Evolutionary conservation across 1,139 yeast genomes (phyloP), one percentile per base, ranked within the genome.

Genomic region (Trichomonascaceae sp.): DNA sequence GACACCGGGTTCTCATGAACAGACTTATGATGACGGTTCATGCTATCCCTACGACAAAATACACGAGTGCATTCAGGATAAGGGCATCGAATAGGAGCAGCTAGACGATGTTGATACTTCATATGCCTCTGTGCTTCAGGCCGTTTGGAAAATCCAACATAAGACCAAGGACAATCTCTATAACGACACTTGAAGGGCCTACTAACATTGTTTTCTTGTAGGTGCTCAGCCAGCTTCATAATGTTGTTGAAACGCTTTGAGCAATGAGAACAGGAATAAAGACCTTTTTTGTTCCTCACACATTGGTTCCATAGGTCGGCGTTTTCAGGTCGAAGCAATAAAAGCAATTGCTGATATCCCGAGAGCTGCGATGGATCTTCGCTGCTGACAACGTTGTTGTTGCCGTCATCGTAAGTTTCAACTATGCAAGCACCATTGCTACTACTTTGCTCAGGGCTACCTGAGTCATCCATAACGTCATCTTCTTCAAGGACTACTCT

Each of bases 101-200:
- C 52, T 10, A 56, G 22, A 13, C 57, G 60, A 63, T 85, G 90
- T 59, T 82, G 84, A 44, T 78, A 73, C 36, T 80, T 77, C 57
- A 81, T 77, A 61, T 85, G 90, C 56, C 88, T 78, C 57, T 80
- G 72, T 57, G 84, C 75, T 60, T 83, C 86, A 4, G 83, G 81
- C 51, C 79, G 72, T 54, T 84, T 78, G 43, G 80, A 79, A 53
- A 82, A 73, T 0, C 90, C 90, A 45, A 84, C 70, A 2, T 80
- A 68, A 47, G 76, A 74, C 83, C 86, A 83, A 0, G 86, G 85
- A 61, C 91, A 85, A 24, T 73, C 70, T 13, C 67, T 63, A 46
- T 78, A 75, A 0, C 83, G 83, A 62, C 90, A 84, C 48, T 74
- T 74, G 65, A 65, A 75, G 7, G 70, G 71, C 49, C 85, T 70